Evolutionary conservation across 2,329 filamentous ascomycete species (phyloP).

Genomic region (Fonsecaea pedrosoi): DNA sequence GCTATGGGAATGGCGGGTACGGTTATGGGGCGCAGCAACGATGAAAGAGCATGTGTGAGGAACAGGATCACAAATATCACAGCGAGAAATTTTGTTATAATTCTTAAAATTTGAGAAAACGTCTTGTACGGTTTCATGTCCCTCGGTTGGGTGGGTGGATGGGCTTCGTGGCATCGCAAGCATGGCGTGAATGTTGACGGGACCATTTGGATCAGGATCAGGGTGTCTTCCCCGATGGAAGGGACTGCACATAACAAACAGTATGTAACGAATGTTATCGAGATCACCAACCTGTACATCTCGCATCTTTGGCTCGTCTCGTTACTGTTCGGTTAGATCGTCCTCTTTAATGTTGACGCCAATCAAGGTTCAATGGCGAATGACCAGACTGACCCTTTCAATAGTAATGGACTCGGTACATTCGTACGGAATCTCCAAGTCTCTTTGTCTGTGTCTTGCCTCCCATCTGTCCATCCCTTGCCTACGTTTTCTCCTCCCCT

Average conservation of each 20-base stretch:
- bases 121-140: neutral
- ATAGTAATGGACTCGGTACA: no score
- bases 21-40: slow-evolving; percentile 26
- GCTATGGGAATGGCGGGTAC: slow-evolving; percentile 21
- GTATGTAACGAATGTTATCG: no score
- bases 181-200: neutral
- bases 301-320: no score
- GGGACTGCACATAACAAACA: no score
- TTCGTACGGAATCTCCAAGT: neutral
- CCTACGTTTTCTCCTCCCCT: neutral
- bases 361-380: no score
- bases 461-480: neutral
- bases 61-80: neutral
- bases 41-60: slow-evolving; percentile 30
- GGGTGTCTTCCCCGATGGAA: neutral
- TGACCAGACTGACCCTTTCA: no score
- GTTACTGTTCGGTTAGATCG: no score
- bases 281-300: no score
- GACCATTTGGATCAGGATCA: neutral
- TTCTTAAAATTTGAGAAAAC: neutral
- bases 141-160: no score
- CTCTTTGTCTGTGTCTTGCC: neutral
- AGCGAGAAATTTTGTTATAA: neutral
- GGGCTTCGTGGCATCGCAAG: neutral
- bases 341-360: no score